These are phyloP conservation scores for Aspergillus japonicus DNA, from an alignment of 2,329 filamentous ascomycete genomes.

Conservation along the genomic window DNA sequence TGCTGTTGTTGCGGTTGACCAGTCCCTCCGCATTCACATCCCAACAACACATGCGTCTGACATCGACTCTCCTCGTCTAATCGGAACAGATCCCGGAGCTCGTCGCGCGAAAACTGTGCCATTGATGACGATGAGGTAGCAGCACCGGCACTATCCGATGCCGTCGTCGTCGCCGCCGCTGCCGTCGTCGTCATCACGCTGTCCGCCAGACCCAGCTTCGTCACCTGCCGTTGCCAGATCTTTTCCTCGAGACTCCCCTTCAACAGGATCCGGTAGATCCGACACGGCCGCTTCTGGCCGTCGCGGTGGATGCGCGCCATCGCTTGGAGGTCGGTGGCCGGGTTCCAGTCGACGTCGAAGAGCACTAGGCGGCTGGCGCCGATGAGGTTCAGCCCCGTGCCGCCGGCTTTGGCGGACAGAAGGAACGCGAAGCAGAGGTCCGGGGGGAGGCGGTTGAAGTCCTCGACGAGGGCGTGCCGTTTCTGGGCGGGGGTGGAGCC, in stretches of 20 bases:
- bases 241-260: conserved; percentile 71
- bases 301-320: conserved; percentile 74
- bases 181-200: conserved; percentile 54
- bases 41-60: conserved; percentile 67
- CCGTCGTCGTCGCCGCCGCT: no score
- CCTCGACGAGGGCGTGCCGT: conserved; percentile 66
- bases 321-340: conserved; percentile 69
- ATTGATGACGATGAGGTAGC: conserved; percentile 22
- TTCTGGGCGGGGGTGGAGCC: conserved; percentile 64
- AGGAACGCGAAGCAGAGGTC: conserved; percentile 66
- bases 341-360: conserved; percentile 76
- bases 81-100: conserved; percentile 65
- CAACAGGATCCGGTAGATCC: conserved; percentile 68
- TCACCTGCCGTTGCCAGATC: conserved; percentile 71
- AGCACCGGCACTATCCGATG: conserved; percentile 57
- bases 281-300: conserved; percentile 66
- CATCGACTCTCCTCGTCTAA: conserved; percentile 61
- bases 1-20: conserved; percentile 34
- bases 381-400: conserved; percentile 68
- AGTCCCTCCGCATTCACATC: conserved; percentile 60
- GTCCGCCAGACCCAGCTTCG: conserved; percentile 68
- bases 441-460: conserved; percentile 63
- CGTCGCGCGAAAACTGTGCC: conserved; percentile 63
- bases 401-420: conserved; percentile 70
- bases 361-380: conserved; percentile 69